Evolutionary conservation across 257 asterid genomes (phyloP).

Genomic region (Euphrasia confusa): DNA sequence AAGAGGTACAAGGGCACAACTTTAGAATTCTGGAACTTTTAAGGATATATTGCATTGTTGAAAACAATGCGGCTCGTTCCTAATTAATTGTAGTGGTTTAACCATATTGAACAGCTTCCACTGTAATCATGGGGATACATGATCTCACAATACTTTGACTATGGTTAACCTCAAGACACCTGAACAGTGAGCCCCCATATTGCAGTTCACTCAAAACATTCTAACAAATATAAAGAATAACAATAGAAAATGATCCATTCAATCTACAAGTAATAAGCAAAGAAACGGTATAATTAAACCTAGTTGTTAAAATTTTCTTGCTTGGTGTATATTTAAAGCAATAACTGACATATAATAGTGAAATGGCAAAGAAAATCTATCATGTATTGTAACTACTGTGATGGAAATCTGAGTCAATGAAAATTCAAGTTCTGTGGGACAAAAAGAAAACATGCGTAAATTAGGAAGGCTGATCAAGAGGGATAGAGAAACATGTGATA

Average conservation of each 20-base stretch:
- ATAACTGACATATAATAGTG: background rate
- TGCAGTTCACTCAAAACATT: background rate
- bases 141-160: background rate
- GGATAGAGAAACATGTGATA: constrained; percentile 6
- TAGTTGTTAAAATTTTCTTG: constrained; percentile 3
- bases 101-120: background rate
- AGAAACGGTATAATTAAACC: constrained; percentile 5
- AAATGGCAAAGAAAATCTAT: constrained; percentile 15
- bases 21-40: no score
- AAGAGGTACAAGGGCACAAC: background rate
- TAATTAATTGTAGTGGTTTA: background rate
- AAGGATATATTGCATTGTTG: no score
- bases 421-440: constrained; percentile 7
- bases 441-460: constrained; percentile 2
- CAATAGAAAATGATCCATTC: background rate
- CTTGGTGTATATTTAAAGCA: background rate
- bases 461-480: constrained; percentile 1
- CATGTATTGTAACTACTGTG: constrained; percentile 6
- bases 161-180: background rate
- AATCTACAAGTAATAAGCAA: background rate
- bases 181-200: background rate
- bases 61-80: background rate
- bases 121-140: background rate
- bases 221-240: no score
- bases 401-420: constrained; percentile 18